phyloP scores from a whole-genome alignment of 306 rosid species.

The Astragalus membranaceus region DNA sequence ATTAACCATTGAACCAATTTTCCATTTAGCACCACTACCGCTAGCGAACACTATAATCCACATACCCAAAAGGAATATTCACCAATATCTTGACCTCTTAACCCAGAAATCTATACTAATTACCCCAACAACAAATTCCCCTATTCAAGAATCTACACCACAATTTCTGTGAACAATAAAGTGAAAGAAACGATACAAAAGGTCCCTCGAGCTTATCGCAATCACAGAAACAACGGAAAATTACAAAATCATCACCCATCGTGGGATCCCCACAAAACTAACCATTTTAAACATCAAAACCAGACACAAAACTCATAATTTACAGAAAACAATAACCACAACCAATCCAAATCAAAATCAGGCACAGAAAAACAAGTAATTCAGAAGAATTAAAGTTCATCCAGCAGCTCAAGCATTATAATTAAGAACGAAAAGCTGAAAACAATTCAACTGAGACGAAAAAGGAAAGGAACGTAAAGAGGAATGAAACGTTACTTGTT shows the following conservation, averaged over 20 bases:
- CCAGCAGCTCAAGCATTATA: constrained; percentile 7
- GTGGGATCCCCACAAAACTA: neutral
- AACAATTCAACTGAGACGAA: neutral
- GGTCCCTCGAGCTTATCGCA: neutral
- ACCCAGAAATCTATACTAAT: constrained; percentile 1
- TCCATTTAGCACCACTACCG: neutral
- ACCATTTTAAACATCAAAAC: neutral
- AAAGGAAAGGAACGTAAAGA: neutral
- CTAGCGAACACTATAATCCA: neutral
- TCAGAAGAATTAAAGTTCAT: neutral
- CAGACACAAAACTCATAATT: neutral
- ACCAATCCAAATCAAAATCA: neutral
- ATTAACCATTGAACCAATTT: neutral
- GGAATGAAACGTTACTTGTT: constrained; percentile 13
- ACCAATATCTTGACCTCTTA: neutral
- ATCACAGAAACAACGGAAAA: neutral
- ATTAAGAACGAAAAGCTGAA: neutral
- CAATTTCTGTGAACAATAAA: neutral
- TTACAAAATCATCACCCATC: constrained; percentile 2
- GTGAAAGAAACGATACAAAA: neutral
- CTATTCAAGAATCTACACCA: constrained; percentile 1
- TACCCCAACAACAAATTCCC: neutral
- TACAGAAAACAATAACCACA: neutral
- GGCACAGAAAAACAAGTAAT: neutral
- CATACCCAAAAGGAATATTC: neutral